Evolutionary conservation across 306 rosid genomes (phyloP), one percentile per base, ranked within the genome.

Genomic region (Fragaria iinumae): DNA sequence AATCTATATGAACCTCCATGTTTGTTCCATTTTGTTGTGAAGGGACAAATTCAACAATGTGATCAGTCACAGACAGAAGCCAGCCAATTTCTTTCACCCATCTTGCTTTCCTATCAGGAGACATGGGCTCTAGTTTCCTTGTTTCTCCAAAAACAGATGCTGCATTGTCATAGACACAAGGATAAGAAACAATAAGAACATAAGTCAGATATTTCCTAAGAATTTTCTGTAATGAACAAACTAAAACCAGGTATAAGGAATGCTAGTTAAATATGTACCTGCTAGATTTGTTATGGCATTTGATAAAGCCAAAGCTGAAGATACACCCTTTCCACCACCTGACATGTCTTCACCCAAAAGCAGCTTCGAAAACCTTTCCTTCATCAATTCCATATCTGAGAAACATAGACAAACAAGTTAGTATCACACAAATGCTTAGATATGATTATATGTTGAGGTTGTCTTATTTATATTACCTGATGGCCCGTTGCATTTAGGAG

Each of bases 281-380:
- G 99, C 96, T 27, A 96, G 87, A 72, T 96, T 96, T 73, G 99
- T 96, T 65, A 89, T 81, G 76, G 99, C 89, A 83, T 96, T 96
- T 18, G 99, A 96, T 89, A 96, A 77, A 73, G 99, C 98, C 78
- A 92, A 76, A 49, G 98, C 99, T 11, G 99, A 96, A 80, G 97
- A 91, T 80, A 92, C 98, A 63, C 98, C 99, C 74, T 96, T 96
- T 65, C 98, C 99, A 62, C 97, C 98, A 73, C 98, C 99, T 20
- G 99, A 96, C 97, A 96, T 92, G 75, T 96, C 99, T 82, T 96
- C 99, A 56, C 98, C 99, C 77, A 96, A 66, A 75, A 96, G 98
- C 73, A 96, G 83, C 90, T 91, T 96, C 29, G 94, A 77, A 86
- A 96, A 91, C 83, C 88, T 89, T 65, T 91, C 99, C 86, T 89